phyloP scores from a whole-genome alignment of 306 rosid genomes.

The barrel medic (Medicago truncatula) region MtrunA17r5.0-ANR NC_053048.1:33817001-33817500 shows the following conservation, averaged over 20 bases:
- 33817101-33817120: conserved; percentile 62
- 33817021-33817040: conserved; percentile 26
- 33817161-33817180: not conserved
- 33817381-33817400: conserved; percentile 54
- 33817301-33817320: conserved; percentile 35
- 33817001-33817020: conserved; percentile 40
- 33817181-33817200: too few relatives aligned
- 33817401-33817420: conserved; percentile 50
- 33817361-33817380: conserved; percentile 64
- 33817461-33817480: conserved; percentile 33
- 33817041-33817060: conserved; percentile 40
- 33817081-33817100: conserved; percentile 63
- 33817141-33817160: conserved; percentile 44
- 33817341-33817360: not conserved
- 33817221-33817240: too few relatives aligned
- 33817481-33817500: conserved; percentile 66
- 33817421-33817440: conserved; percentile 59
- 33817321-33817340: conserved; percentile 38
- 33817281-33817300: conserved; percentile 54
- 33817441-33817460: conserved; percentile 60
- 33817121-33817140: conserved; percentile 55
- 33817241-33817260: too few relatives aligned
- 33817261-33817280: too few relatives aligned
- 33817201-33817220: too few relatives aligned
- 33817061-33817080: conserved; percentile 58